Evolutionary conservation across 225 moss, liverwort and hornwort species (phyloP).

Genomic region (Physcomitrellopsis africana): DNA sequence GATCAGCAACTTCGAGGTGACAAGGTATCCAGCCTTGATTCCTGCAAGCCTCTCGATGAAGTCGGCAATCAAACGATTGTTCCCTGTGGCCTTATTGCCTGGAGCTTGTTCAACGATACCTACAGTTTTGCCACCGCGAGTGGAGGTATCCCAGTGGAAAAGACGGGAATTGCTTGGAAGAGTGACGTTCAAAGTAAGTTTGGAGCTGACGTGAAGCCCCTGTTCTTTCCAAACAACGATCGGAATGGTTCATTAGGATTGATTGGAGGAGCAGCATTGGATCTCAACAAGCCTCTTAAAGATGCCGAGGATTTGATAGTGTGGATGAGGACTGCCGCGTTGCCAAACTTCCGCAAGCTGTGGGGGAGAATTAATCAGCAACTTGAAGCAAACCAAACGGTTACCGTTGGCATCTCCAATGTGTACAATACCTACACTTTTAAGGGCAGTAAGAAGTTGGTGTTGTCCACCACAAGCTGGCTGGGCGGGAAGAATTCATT

Average conservation of each 20-base stretch:
- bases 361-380: slow-evolving; percentile 40
- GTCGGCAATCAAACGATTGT: slow-evolving; percentile 49
- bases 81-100: slow-evolving; percentile 90
- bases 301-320: slow-evolving; percentile 48
- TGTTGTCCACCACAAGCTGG: slow-evolving; percentile 54
- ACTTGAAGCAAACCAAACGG: slow-evolving; percentile 40
- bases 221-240: slow-evolving; percentile 66
- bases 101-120: slow-evolving; percentile 84
- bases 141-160: slow-evolving; percentile 33
- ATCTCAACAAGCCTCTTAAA: slow-evolving; percentile 40
- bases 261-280: slow-evolving; percentile 49
- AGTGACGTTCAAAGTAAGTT: slow-evolving; percentile 68
- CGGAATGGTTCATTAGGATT: neutral
- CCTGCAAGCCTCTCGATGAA: slow-evolving; percentile 67
- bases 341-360: slow-evolving; percentile 52
- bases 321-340: slow-evolving; percentile 56
- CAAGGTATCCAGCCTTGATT: slow-evolving; percentile 2
- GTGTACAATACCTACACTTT: slow-evolving; percentile 58
- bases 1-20: slow-evolving; percentile 54
- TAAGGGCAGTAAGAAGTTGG: slow-evolving; percentile 54
- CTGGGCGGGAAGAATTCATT: slow-evolving; percentile 55
- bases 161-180: slow-evolving; percentile 70
- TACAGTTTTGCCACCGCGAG: slow-evolving; percentile 37
- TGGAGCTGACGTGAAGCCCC: slow-evolving; percentile 41
- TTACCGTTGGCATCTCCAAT: slow-evolving; percentile 42